Percentiles rank a stretch among this genome's conserved stretches.
Evolutionary conservation across 352 stramenopile genomes (phyloP).

Genomic region (Globisporangium polare): DNA sequence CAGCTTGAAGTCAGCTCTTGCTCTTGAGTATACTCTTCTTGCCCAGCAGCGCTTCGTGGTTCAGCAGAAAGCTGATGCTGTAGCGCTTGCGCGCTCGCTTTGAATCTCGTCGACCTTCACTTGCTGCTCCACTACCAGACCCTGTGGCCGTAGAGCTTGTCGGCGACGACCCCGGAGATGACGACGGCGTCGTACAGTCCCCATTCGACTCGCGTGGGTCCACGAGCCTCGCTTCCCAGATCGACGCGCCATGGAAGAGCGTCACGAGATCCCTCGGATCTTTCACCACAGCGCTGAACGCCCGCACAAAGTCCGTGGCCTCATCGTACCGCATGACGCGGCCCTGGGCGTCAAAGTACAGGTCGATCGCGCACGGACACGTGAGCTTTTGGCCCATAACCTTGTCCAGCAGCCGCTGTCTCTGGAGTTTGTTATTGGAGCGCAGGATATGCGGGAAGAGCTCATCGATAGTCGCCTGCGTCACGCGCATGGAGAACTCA

Average conservation of each 20-base stretch:
- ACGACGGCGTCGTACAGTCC: too few relatives aligned
- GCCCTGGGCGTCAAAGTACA: constrained; percentile 21
- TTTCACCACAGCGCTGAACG: background rate
- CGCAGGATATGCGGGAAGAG: constrained; percentile 1
- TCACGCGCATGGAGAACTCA: constrained; percentile 5
- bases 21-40: background rate
- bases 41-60: background rate
- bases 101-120: background rate
- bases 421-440: background rate
- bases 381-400: constrained; percentile 18
- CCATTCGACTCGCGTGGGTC: background rate
- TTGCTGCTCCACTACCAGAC: background rate
- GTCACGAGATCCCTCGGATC: background rate
- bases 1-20: background rate
- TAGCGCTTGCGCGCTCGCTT: background rate
- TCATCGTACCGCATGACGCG: constrained; percentile 21
- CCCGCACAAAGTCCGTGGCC: constrained; percentile 16
- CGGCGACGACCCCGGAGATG: too few relatives aligned
- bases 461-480: constrained; percentile 1
- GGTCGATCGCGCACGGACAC: constrained; percentile 18
- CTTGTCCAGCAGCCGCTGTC: constrained; percentile 9
- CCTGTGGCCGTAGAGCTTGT: too few relatives aligned
- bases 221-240: constrained; percentile 4
- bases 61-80: constrained; percentile 3
- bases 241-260: constrained; percentile 1